A percentile compares a stretch with the other conserved stretches of the same genome.
phyloP scores from a whole-genome alignment of 192 early-diverging fungal species.

The Umbelopsis sp. region DNA sequence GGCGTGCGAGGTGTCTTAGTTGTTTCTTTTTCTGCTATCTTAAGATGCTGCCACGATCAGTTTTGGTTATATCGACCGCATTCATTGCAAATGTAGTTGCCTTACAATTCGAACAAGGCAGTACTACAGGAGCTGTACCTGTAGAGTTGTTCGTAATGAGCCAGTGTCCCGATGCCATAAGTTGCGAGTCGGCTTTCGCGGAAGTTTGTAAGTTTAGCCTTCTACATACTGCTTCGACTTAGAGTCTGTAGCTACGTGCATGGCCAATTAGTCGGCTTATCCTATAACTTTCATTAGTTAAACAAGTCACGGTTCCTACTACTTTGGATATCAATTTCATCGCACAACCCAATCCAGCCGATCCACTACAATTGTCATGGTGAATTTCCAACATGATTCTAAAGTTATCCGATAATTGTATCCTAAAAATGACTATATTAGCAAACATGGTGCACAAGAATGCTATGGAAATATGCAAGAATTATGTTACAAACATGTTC shows the following conservation, averaged over 20 bases:
- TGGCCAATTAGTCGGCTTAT: not conserved
- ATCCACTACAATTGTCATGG: slow-evolving; percentile 17
- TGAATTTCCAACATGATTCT: not conserved
- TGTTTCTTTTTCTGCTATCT: not conserved
- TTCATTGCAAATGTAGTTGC: not conserved
- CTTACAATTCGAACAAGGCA: too few species aligned
- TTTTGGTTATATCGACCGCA: not conserved
- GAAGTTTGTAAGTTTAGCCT: slow-evolving; percentile 42
- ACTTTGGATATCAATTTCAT: slow-evolving; percentile 32
- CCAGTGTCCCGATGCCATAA: slow-evolving; percentile 65
- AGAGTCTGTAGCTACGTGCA: not conserved
- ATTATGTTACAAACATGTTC: slow-evolving; percentile 48
- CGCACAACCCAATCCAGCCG: not conserved
- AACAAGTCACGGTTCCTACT: slow-evolving; percentile 10
- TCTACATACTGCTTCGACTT: not conserved
- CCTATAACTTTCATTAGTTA: not conserved
- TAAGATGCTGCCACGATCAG: not conserved
- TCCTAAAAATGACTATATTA: slow-evolving; percentile 2
- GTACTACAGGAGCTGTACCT: slow-evolving; percentile 27
- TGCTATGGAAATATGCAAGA: slow-evolving; percentile 54
- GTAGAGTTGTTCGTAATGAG: slow-evolving; percentile 78
- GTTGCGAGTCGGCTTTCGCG: slow-evolving; percentile 54
- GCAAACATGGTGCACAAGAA: slow-evolving; percentile 48
- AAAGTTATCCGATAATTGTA: not conserved
- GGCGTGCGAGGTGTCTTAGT: too few species aligned